phyloP scores from a whole-genome alignment of 805 yeast species.

The Sporopachydermia quercuum region DNA sequence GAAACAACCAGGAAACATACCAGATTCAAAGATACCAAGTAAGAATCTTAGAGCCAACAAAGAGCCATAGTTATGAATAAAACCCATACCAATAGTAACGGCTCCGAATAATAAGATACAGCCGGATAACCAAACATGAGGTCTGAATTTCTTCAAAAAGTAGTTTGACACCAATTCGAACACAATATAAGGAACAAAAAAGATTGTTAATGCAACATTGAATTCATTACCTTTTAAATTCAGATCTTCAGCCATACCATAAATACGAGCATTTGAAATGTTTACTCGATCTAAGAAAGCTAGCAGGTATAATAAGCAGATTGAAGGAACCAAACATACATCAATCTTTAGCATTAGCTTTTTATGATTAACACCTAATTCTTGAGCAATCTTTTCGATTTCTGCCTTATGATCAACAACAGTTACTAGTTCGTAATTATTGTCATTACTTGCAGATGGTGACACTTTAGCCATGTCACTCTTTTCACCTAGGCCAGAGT shows the following conservation, averaged over 20 bases:
- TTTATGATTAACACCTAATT: slow-evolving; percentile 35
- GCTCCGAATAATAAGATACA: slow-evolving; percentile 53
- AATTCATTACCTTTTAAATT: slow-evolving; percentile 41
- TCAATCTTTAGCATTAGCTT: slow-evolving; percentile 52
- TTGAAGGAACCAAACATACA: slow-evolving; percentile 59
- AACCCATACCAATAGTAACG: slow-evolving; percentile 52
- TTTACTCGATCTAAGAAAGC: slow-evolving; percentile 74
- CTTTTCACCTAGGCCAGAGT: too few relatives aligned
- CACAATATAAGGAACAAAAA: slow-evolving; percentile 53
- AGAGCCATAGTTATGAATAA: slow-evolving; percentile 40
- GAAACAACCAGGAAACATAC: slow-evolving; percentile 64
- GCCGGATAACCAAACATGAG: slow-evolving; percentile 46
- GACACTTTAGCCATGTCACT: too few relatives aligned
- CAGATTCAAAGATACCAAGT: slow-evolving; percentile 54
- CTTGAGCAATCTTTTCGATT: slow-evolving; percentile 25
- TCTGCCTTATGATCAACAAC: too few relatives aligned
- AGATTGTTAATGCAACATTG: slow-evolving; percentile 50
- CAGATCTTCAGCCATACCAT: slow-evolving; percentile 46
- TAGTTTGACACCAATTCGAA: slow-evolving; percentile 51
- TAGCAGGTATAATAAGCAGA: slow-evolving; percentile 56
- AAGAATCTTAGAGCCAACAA: slow-evolving; percentile 48
- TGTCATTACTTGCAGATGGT: too few relatives aligned
- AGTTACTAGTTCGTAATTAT: too few relatives aligned
- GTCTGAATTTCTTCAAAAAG: slow-evolving; percentile 39
- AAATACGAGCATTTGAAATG: slow-evolving; percentile 66